These are phyloP conservation scores for Escovopsis sp. DNA, from an alignment of 2,329 filamentous ascomycete genomes.

Conservation along the genomic window DNA sequence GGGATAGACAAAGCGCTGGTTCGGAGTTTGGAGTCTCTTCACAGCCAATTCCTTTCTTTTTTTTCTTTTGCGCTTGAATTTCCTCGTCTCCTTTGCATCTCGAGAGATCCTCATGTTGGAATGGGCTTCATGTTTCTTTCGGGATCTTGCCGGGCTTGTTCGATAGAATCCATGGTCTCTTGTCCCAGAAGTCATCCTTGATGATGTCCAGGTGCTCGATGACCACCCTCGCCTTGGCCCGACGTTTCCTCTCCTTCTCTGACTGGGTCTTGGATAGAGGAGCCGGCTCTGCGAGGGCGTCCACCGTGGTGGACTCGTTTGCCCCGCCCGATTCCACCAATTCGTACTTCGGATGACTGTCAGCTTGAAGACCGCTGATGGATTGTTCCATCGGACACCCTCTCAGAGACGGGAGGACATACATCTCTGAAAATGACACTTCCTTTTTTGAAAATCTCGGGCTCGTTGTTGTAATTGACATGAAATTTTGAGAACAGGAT, in stretches of 20 bases:
- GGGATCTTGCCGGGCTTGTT: slow-evolving; percentile 57
- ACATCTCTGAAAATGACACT: slow-evolving; percentile 78
- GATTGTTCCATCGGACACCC: too few relatives aligned
- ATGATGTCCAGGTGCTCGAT: slow-evolving; percentile 88
- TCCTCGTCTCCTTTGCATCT: too few relatives aligned
- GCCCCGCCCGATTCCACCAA: slow-evolving; percentile 44
- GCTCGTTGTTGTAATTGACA: slow-evolving; percentile 97
- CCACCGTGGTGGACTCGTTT: slow-evolving; percentile 29
- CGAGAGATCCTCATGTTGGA: slow-evolving; percentile 16
- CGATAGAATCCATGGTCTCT: slow-evolving; percentile 68
- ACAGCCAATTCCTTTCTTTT: slow-evolving; percentile 5
- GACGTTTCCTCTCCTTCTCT: slow-evolving; percentile 69
- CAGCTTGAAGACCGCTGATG: slow-evolving; percentile 6
- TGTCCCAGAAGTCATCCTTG: slow-evolving; percentile 85
- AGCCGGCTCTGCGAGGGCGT: slow-evolving; percentile 34
- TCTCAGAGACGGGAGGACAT: slow-evolving; percentile 15
- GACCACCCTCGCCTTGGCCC: slow-evolving; percentile 64
- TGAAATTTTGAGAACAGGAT: slow-evolving; percentile 78
- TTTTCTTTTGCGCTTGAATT: slow-evolving; percentile 4
- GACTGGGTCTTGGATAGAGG: slow-evolving; percentile 61
- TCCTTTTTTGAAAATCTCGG: slow-evolving; percentile 83
- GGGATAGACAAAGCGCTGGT: too few relatives aligned
- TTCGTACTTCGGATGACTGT: slow-evolving; percentile 45
- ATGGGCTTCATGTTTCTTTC: slow-evolving; percentile 32
- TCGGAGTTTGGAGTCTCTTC: slow-evolving; percentile 12